Evolutionary conservation across 352 stramenopile genomes (phyloP).

Genomic region (Globisporangium cystogenes): DNA sequence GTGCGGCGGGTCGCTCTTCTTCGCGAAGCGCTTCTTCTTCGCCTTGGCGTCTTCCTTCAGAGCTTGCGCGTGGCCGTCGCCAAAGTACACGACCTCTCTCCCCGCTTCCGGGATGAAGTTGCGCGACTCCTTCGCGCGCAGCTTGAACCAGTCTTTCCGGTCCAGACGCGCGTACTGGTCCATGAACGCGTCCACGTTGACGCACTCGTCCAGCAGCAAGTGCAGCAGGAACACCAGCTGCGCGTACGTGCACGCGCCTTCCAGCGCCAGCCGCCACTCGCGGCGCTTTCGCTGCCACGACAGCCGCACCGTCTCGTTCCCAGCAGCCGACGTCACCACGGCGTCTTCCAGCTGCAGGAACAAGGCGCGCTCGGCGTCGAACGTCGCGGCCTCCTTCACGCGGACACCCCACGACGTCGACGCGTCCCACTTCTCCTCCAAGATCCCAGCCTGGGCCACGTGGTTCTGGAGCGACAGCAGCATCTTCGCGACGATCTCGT

Average conservation of each 20-base stretch:
- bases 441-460: conserved; percentile 44
- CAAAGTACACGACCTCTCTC: conserved; percentile 70
- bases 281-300: conserved; percentile 76
- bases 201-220: conserved; percentile 67
- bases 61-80: conserved; percentile 67
- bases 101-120: conserved; percentile 78
- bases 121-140: conserved; percentile 58
- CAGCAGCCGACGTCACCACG: conserved; percentile 22
- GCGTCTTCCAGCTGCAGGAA: conserved; percentile 57
- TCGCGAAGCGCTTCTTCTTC: conserved; percentile 69
- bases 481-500: conserved; percentile 51
- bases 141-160: conserved; percentile 72
- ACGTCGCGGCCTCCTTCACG: conserved; percentile 24
- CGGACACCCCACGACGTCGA: conserved; percentile 34
- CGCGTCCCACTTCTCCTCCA: conserved; percentile 40
- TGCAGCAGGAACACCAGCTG: conserved; percentile 72
- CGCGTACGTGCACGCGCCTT: conserved; percentile 59
- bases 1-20: conserved; percentile 60
- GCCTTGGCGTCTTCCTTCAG: conserved; percentile 74
- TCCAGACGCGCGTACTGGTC: conserved; percentile 67
- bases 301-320: conserved; percentile 24
- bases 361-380: conserved; percentile 32
- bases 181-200: conserved; percentile 77
- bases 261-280: conserved; percentile 61
- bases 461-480: conserved; percentile 54